Conservation (phyloP, 495 filamentous ascomycete species). For the Bathelium albidoporum region DNA sequence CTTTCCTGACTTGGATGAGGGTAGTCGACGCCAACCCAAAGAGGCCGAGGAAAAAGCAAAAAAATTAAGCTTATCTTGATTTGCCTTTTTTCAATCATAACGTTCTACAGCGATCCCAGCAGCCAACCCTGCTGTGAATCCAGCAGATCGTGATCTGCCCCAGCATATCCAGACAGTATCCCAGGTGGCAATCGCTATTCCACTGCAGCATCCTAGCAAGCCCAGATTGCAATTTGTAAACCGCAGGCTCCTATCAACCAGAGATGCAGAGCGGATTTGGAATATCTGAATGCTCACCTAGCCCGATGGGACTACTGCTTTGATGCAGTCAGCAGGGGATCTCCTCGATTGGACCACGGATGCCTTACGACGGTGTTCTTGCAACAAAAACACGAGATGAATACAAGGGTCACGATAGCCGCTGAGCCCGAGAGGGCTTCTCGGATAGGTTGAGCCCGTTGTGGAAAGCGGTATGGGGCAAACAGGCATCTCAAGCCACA, state of each 20-base stretch:
- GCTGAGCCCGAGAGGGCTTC: neutral
- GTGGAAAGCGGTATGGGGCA: neutral
- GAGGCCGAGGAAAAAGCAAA: neutral
- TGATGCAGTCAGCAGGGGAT: neutral
- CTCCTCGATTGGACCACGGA: neutral
- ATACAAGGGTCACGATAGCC: neutral
- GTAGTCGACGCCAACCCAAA: neutral
- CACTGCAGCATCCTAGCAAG: neutral
- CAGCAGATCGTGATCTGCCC: neutral
- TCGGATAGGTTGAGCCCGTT: neutral
- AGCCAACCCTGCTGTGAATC: neutral
- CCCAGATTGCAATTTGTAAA: neutral
- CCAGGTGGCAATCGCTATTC: neutral
- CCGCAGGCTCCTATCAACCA: neutral
- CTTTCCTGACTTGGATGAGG: neutral
- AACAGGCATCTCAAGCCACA: neutral
- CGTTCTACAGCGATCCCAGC: neutral
- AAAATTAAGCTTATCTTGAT: conserved; percentile 1
- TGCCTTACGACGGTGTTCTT: neutral
- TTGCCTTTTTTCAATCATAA: neutral
- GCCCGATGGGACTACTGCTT: neutral
- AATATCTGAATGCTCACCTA: neutral
- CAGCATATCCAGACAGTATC: neutral
- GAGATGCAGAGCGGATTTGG: neutral
- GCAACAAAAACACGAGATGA: neutral